phyloP scores from a whole-genome alignment of 1,139 yeast genomes.

The Pichia sp. region DNA sequence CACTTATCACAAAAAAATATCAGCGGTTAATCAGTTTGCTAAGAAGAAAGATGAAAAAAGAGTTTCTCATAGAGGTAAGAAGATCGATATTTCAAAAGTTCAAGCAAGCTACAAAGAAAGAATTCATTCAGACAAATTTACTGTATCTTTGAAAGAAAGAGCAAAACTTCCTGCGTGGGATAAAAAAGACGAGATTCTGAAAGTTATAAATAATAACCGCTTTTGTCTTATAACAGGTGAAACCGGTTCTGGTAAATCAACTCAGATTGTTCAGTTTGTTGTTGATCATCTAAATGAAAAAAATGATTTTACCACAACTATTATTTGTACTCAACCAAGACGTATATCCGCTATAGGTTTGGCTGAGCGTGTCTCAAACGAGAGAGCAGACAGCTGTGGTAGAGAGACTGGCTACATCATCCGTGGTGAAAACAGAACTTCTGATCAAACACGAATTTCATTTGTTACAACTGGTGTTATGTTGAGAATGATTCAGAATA shows the following conservation, averaged over 20 bases:
- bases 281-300: conserved; percentile 50
- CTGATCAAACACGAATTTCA: conserved; percentile 55
- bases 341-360: conserved; percentile 92
- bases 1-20: background rate
- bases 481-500: conserved; percentile 69
- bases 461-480: conserved; percentile 93
- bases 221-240: conserved; percentile 87
- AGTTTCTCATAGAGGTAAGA: conserved; percentile 9
- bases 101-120: conserved; percentile 21
- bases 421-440: conserved; percentile 77
- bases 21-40: no score
- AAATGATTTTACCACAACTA: conserved; percentile 47
- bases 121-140: conserved; percentile 22
- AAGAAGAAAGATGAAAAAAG: background rate
- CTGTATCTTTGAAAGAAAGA: conserved; percentile 39
- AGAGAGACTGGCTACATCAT: conserved; percentile 81
- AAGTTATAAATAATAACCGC: conserved; percentile 48
- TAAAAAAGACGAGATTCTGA: conserved; percentile 48
- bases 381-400: conserved; percentile 64
- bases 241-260: conserved; percentile 94
- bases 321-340: conserved; percentile 91
- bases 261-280: conserved; percentile 86
- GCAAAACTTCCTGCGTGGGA: conserved; percentile 76
- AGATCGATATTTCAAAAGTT: conserved; percentile 20
- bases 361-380: conserved; percentile 88